phyloP scores from a whole-genome alignment of 306 rosid species.

The Leucaena leucocephala region DNA sequence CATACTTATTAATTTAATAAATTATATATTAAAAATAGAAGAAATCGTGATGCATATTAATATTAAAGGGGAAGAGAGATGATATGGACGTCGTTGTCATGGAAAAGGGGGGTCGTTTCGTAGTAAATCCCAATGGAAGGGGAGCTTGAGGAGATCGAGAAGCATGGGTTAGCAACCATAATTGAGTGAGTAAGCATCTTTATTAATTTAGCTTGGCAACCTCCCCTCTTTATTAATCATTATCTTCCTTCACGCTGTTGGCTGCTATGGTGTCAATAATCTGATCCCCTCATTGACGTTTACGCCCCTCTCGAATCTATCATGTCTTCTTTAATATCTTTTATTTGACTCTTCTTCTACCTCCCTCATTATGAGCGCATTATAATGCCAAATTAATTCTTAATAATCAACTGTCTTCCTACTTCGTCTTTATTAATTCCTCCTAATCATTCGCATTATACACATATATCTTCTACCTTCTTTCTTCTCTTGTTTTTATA shows the following conservation, averaged over 20 bases:
- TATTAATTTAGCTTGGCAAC: background rate
- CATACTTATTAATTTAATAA: too few species aligned
- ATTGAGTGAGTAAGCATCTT: slow-evolving; percentile 23
- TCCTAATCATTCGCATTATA: background rate
- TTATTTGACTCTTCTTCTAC: slow-evolving; percentile 1
- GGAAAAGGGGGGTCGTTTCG: background rate
- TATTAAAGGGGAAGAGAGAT: background rate
- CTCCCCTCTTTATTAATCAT: slow-evolving; percentile 37
- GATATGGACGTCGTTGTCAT: slow-evolving; percentile 11
- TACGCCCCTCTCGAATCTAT: background rate
- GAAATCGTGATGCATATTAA: background rate
- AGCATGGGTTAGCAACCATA: slow-evolving; percentile 33
- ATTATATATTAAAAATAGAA: too few species aligned
- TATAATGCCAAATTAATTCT: slow-evolving; percentile 10
- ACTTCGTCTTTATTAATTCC: background rate
- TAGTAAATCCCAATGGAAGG: too few species aligned
- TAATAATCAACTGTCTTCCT: background rate
- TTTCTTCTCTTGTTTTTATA: background rate
- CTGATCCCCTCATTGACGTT: background rate
- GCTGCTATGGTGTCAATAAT: background rate
- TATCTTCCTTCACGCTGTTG: slow-evolving; percentile 42
- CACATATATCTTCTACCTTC: background rate
- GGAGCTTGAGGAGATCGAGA: background rate
- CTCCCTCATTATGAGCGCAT: slow-evolving; percentile 4
- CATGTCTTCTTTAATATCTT: slow-evolving; percentile 6